phyloP scores from a whole-genome alignment of 257 asterid genomes.

The Agastache rugosa region DNA sequence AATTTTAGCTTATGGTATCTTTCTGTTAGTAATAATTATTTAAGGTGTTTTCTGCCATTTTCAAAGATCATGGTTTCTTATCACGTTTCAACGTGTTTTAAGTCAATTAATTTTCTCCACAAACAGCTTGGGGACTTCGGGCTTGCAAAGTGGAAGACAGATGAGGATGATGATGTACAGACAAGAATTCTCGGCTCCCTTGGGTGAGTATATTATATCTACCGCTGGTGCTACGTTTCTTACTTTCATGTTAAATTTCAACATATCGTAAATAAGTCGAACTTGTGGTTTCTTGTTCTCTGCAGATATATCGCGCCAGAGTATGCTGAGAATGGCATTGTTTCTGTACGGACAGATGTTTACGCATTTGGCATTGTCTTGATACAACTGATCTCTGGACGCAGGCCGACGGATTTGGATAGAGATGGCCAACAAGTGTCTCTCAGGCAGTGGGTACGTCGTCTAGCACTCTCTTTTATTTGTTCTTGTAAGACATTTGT shows the following conservation, averaged over 20 bases:
- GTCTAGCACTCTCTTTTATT: neutral
- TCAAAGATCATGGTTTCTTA: neutral
- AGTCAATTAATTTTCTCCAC: conserved; percentile 21
- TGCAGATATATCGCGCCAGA: conserved; percentile 81
- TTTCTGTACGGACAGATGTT: conserved; percentile 75
- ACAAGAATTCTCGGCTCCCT: conserved; percentile 72
- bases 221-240: neutral
- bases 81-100: conserved; percentile 5
- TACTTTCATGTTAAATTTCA: neutral
- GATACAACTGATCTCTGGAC: conserved; percentile 80
- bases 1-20: neutral
- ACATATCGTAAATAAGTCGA: neutral
- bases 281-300: conserved; percentile 6
- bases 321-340: conserved; percentile 71
- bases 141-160: conserved; percentile 75
- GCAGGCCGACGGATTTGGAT: conserved; percentile 53
- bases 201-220: conserved; percentile 54
- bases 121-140: conserved; percentile 78
- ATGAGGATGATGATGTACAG: conserved; percentile 46
- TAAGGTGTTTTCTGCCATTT: neutral
- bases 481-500: neutral
- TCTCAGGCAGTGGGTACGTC: conserved; percentile 73
- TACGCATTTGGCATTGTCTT: conserved; percentile 74
- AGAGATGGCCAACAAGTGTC: conserved; percentile 56
- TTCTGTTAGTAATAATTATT: neutral